A percentile compares a stretch with the other conserved stretches of the same genome.
Conservation (phyloP, 2,329 filamentous ascomycete species). For the Juglanconis oblonga region DNA sequence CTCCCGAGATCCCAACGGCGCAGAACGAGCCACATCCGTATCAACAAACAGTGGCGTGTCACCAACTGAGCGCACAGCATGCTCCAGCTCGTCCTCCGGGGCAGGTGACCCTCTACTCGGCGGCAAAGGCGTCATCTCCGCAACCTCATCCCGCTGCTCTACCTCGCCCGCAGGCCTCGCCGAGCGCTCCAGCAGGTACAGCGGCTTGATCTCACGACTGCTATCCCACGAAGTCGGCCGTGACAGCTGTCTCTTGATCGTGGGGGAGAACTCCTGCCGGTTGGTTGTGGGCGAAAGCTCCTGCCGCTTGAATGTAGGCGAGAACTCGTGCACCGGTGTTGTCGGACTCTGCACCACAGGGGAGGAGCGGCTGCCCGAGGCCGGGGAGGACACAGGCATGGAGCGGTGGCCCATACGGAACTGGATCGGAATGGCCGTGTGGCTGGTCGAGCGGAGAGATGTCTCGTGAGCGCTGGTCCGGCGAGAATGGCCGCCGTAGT, state of each 20-base stretch:
- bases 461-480: conserved; percentile 48
- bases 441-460: conserved; percentile 49
- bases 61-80: conserved; percentile 21
- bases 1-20: conserved; percentile 60
- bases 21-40: conserved; percentile 35
- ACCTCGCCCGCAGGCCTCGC: conserved; percentile 25
- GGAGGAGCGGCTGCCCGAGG: conserved; percentile 37
- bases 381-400: conserved; percentile 31
- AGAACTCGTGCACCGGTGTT: conserved; percentile 14
- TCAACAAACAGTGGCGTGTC: conserved; percentile 36
- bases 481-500: conserved; percentile 37
- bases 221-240: conserved; percentile 62
- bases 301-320: background rate
- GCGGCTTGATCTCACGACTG: conserved; percentile 70
- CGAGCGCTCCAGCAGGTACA: conserved; percentile 74
- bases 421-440: conserved; percentile 56
- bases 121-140: conserved; percentile 45
- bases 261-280: background rate
- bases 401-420: conserved; percentile 48
- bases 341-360: conserved; percentile 16
- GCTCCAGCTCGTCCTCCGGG: conserved; percentile 28
- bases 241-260: conserved; percentile 19
- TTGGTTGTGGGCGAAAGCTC: background rate
- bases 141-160: conserved; percentile 30
- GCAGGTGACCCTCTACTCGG: conserved; percentile 33